Evolutionary conservation across 169 alveolate genomes (phyloP), one percentile per base, ranked within the genome.

Genomic region (Cyclospora cayetanensis): DNA sequence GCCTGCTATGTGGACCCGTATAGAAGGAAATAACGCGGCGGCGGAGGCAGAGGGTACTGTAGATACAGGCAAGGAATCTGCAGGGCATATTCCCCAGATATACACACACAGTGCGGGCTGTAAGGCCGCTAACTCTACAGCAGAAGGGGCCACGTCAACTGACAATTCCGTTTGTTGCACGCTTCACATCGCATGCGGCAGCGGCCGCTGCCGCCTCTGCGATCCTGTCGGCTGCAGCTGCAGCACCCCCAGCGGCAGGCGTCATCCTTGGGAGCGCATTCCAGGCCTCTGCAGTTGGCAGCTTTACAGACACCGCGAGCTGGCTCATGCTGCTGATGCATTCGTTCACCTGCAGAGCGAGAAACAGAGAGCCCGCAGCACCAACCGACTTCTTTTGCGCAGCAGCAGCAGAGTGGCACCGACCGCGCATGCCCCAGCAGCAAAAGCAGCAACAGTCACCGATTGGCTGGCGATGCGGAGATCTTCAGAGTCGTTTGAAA

Each of bases 381-480:
- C 60, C 83, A 34, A n/a, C n/a, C n/a, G n/a, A n/a, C n/a, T n/a
- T n/a, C n/a, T n/a, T n/a, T n/a, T n/a, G n/a, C n/a, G 83, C 83
- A 37, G 53, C 18, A 4, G 83, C 27, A n/a, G 80, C 41, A n/a
- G n/a, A n/a, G n/a, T n/a, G n/a, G n/a, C n/a, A n/a, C n/a, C n/a
- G n/a, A n/a, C n/a, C n/a, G 53, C 31, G 39, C 37, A 50, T 37
- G 41, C 55, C 34, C 37, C 35, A 35, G 82, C 82, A 70, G 2
- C 76, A 35, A 35, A 37, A 31, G 55, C 83, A 70, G 22, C 39
- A 37, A 11, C 60, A 35, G 55, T 0, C 12, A 70, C 83, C 35
- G 83, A 70, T 15, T 70, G 83, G 60, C 83, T 53, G 20, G 83
- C 83, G 27, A 70, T 70, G 50, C 83, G 83, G 60, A 70, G 83